Base-by-base conservation (phyloP, 1,284 basidiomycete species). In the Amylostereum chailletii region DNA sequence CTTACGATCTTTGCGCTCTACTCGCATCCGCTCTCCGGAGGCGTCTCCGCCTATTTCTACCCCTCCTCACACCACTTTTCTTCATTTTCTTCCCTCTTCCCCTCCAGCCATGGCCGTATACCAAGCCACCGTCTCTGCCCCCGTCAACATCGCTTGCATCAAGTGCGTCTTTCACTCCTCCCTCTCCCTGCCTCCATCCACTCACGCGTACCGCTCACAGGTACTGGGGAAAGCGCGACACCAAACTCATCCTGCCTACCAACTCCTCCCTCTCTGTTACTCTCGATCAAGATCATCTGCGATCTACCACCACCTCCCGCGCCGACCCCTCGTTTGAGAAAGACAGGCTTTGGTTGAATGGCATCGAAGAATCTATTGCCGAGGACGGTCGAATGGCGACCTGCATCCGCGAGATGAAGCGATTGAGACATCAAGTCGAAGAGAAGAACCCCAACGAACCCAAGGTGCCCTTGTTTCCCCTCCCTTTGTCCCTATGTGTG, bases 141-240 rank as follows among this genome's bases (percentile, higher is more conserved):
- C 94, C 2, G 93, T 96, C 56, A 97, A 97, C 71, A 96, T 97
- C 61, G 94, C 94, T 31, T 90, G 89, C 65, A 94, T 96, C 74
- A 97, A 97, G 91, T 93, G 55, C 61, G 80, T 62, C 27, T 55
- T 50, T 51, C 26, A 43, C 42, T 50, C 31, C 40, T 50, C 29
- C 26, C 9, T 51, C 32, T 31, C 45, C 34, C 39, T 45, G 11
- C 46, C 42, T 27, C 31, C 27, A 40, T 30, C 31, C 39, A 34
- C 33, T 50, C 45, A 57, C 56, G 44, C 54, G 55, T 50, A 36
- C 60, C 52, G 41, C 36, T 47, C 53, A 46, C 60, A 94, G 92
- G 65, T 95, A 94, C 74, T 99, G 95, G 95, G 95, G 95, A 57
- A 99, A 99, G 72, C 87, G 94, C 57, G 89, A 98, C 70, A 94